Evolutionary conservation across 2,329 filamentous ascomycete genomes (phyloP), one percentile per base, ranked within the genome.

Genomic region (Neonectria magnoliae): DNA sequence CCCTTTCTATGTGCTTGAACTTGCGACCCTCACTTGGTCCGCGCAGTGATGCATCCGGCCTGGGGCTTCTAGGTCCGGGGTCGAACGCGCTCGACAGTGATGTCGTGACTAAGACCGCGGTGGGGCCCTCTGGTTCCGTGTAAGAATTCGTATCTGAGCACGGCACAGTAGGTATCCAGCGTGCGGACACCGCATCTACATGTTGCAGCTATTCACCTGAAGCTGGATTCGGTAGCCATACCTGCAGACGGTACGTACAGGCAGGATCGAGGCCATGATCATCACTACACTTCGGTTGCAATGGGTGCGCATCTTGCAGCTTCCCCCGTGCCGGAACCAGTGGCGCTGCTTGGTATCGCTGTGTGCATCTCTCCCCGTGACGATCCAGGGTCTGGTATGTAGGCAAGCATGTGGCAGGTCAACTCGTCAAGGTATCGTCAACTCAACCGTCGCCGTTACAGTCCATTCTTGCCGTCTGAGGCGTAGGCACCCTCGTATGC

Each of bases 31-130:
- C 51, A 53, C 38, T 54, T 62, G 60, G 42, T 45, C 58, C 58
- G 55, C 55, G 60, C 51, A 36, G 51, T 42, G 57, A 65, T 55
- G 59, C 63, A 53, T 45, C 54, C 38, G 52, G 63, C 57, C 56
- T 63, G 57, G 65, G 57, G 55, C 62, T 58, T 42, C 66, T 31
- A 58, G 59, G 63, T 60, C 47, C 59, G 62, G 59, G 63, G 33
- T 56, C 25, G 36, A 53, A 57, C 8, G 50, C 20, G 53, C 41
- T 47, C 48, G 52, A 45, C 38, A 51, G 38, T 44, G 55, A 41
- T 53, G 20, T 20, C 38, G 41, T 65, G 29, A 47, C 59, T 38
- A 45, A 16, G 44, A 16, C 51, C n/a, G 18, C 18, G 18, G 38
- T 44, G 25, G 31, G 44, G 45, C 29, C 36, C 25, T 44, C 41